Conservation (phyloP, 179 eudicot species). For the Beta lomatogona region DNA sequence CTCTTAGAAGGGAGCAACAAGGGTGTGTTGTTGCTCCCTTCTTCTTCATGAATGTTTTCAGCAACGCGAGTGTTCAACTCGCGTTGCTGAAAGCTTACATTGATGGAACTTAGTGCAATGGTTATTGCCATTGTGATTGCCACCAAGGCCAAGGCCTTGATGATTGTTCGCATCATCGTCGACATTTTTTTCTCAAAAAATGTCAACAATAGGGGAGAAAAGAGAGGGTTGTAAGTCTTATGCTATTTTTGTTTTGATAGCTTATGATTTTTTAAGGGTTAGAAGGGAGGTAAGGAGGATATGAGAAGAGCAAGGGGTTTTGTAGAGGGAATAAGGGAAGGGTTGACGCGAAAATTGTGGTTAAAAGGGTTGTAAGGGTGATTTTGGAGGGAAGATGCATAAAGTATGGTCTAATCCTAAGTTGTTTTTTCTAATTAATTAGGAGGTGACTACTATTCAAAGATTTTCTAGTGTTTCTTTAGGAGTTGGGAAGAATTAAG, state of each 20-base stretch:
- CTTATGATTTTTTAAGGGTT: background rate
- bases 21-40: background rate
- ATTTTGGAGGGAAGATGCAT: slow-evolving; percentile 8
- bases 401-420: slow-evolving; percentile 11
- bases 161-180: slow-evolving; percentile 20
- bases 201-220: background rate
- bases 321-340: slow-evolving; percentile 9
- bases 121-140: slow-evolving; percentile 39
- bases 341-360: slow-evolving; percentile 26
- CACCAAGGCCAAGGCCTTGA: slow-evolving; percentile 29
- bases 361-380: slow-evolving; percentile 9
- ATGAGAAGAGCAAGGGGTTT: background rate
- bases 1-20: slow-evolving; percentile 27
- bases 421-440: background rate
- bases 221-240: background rate
- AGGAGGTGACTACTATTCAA: slow-evolving; percentile 16
- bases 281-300: background rate
- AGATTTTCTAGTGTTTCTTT: slow-evolving; percentile 6
- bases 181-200: background rate
- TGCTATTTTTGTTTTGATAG: background rate
- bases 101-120: slow-evolving; percentile 26
- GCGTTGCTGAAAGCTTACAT: background rate
- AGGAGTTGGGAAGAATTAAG: background rate
- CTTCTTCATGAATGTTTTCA: background rate
- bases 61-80: background rate